phyloP scores from a whole-genome alignment of 371 early-diverging fungal species.

The Nosema muscidifuracis region DNA sequence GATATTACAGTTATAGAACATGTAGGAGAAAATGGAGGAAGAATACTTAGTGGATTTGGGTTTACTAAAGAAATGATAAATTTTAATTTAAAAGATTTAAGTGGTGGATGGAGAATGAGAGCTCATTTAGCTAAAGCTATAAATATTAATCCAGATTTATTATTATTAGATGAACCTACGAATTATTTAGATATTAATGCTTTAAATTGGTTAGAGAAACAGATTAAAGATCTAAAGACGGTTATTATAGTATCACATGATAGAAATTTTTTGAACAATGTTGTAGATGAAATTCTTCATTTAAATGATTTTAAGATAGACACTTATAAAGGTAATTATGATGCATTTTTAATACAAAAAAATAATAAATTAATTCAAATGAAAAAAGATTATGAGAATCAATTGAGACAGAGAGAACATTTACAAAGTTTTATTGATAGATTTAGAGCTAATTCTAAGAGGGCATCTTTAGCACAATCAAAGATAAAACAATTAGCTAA shows the following conservation, averaged over 20 bases:
- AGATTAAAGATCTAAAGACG: slow-evolving; percentile 76
- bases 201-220: slow-evolving; percentile 84
- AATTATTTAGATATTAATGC: slow-evolving; percentile 82
- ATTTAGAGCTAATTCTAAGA: slow-evolving; percentile 93
- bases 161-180: slow-evolving; percentile 95
- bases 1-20: slow-evolving; percentile 66
- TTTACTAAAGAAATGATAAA: slow-evolving; percentile 72
- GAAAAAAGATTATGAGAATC: slow-evolving; percentile 70
- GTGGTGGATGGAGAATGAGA: slow-evolving; percentile 97
- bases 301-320: slow-evolving; percentile 75
- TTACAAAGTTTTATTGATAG: slow-evolving; percentile 94
- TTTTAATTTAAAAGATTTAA: slow-evolving; percentile 76
- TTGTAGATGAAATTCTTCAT: slow-evolving; percentile 85
- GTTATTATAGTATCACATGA: slow-evolving; percentile 90
- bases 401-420: slow-evolving; percentile 66
- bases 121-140: slow-evolving; percentile 85
- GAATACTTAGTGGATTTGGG: slow-evolving; percentile 84
- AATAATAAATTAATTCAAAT: slow-evolving; percentile 82
- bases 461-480: slow-evolving; percentile 91
- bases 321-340: slow-evolving; percentile 88
- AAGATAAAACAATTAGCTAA: slow-evolving; percentile 94
- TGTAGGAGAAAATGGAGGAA: slow-evolving; percentile 81
- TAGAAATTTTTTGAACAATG: slow-evolving; percentile 90
- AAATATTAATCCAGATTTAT: slow-evolving; percentile 82
- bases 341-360: slow-evolving; percentile 77